These are phyloP conservation scores for Colletotrichum aenigma DNA, from an alignment of 2,329 filamentous ascomycete genomes.

Conservation along the genomic window DNA sequence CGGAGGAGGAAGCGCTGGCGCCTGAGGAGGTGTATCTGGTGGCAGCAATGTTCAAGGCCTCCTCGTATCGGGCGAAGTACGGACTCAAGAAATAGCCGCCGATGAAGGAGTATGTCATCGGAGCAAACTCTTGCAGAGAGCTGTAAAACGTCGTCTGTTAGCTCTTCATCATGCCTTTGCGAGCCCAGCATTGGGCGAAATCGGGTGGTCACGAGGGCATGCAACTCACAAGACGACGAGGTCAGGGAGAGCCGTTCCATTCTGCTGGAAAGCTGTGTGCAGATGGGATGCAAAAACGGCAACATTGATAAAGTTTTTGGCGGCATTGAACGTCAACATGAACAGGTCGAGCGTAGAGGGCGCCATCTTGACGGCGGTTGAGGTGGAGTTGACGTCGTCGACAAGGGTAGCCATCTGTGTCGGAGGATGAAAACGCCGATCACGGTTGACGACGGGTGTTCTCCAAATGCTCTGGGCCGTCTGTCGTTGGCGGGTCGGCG, in stretches of 20 bases:
- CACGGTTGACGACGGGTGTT: background rate
- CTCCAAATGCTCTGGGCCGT: background rate
- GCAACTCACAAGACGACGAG: conserved; percentile 60
- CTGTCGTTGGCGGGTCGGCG: background rate
- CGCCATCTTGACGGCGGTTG: conserved; percentile 31
- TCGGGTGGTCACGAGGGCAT: background rate
- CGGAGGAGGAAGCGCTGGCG: conserved; percentile 19
- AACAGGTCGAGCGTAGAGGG: conserved; percentile 69
- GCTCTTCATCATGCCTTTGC: background rate
- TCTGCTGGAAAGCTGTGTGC: conserved; percentile 60
- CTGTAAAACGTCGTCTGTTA: conserved; percentile 34
- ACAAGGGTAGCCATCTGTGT: conserved; percentile 12
- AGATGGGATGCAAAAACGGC: conserved; percentile 75
- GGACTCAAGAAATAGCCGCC: conserved; percentile 79
- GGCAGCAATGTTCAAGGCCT: conserved; percentile 74
- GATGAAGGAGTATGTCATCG: conserved; percentile 82
- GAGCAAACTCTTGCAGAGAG: conserved; percentile 91
- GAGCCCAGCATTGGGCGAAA: background rate
- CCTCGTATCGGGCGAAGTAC: conserved; percentile 75
- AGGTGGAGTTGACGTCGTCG: conserved; percentile 14
- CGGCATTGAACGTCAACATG: conserved; percentile 90
- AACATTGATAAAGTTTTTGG: conserved; percentile 71
- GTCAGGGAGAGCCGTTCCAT: conserved; percentile 52
- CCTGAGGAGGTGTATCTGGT: conserved; percentile 31
- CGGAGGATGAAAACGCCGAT: conserved; percentile 15